phyloP scores from a whole-genome alignment of 805 yeast genomes.

The Lachancea fermentati region DNA sequence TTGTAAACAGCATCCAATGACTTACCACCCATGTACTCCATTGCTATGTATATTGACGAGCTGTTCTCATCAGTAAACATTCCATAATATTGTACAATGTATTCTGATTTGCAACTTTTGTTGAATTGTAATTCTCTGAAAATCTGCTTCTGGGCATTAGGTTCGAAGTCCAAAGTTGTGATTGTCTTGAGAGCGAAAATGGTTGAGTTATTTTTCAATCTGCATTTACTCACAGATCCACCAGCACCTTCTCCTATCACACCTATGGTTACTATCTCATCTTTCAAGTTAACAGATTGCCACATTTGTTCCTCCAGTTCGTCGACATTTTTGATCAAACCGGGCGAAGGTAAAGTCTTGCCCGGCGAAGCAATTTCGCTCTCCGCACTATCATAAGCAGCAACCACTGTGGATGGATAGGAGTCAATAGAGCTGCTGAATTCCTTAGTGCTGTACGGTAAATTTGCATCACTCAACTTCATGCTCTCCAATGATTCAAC shows the following conservation, averaged over 20 bases:
- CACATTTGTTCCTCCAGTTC: slow-evolving; percentile 71
- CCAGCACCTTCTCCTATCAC: slow-evolving; percentile 92
- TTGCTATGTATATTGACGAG: slow-evolving; percentile 84
- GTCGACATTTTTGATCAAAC: slow-evolving; percentile 37
- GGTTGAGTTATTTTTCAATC: slow-evolving; percentile 48
- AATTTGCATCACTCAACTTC: neutral
- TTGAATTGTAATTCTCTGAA: slow-evolving; percentile 87
- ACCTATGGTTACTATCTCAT: slow-evolving; percentile 61
- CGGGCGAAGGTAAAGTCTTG: slow-evolving; percentile 1
- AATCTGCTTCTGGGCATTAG: slow-evolving; percentile 84
- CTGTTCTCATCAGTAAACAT: slow-evolving; percentile 73
- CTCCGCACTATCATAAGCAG: slow-evolving; percentile 17
- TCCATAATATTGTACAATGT: slow-evolving; percentile 89
- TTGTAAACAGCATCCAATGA: slow-evolving; percentile 89
- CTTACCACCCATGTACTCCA: slow-evolving; percentile 96
- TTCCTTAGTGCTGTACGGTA: slow-evolving; percentile 13
- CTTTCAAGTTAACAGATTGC: slow-evolving; percentile 47
- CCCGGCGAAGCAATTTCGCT: neutral
- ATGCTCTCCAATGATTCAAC: slow-evolving; percentile 8
- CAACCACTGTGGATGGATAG: slow-evolving; percentile 20
- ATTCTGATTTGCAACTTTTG: slow-evolving; percentile 71
- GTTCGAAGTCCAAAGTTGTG: slow-evolving; percentile 47
- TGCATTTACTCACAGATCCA: slow-evolving; percentile 82
- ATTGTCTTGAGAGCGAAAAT: slow-evolving; percentile 75
- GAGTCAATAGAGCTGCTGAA: slow-evolving; percentile 20